phyloP scores from a whole-genome alignment of 164 flowering plant genomes.

The Magnolia officinalis region DNA sequence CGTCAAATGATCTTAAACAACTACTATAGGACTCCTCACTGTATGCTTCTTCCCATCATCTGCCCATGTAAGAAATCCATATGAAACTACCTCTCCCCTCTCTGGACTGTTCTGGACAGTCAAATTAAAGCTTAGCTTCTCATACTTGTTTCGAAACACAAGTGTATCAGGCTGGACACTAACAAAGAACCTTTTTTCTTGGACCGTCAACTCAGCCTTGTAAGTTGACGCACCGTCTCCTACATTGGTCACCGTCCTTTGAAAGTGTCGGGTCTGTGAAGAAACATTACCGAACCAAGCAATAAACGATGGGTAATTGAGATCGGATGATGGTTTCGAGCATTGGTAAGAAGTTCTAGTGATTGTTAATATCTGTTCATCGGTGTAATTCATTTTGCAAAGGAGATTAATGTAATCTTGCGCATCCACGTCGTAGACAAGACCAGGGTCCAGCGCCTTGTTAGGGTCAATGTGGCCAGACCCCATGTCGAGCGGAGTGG shows the following conservation, averaged over 20 bases:
- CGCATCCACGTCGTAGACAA: constrained; percentile 32
- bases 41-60: constrained; percentile 32
- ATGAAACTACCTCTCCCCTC: not conserved
- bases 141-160: constrained; percentile 29
- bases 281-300: constrained; percentile 15
- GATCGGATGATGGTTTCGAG: constrained; percentile 29
- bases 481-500: not conserved
- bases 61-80: constrained; percentile 41
- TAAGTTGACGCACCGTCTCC: constrained; percentile 39
- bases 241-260: constrained; percentile 46
- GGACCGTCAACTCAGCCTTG: constrained; percentile 24
- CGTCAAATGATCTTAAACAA: not conserved
- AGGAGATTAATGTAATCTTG: constrained; percentile 41
- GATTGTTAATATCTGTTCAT: constrained; percentile 34
- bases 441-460: constrained; percentile 34
- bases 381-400: constrained; percentile 41
- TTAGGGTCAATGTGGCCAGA: not conserved
- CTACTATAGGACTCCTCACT: constrained; percentile 56
- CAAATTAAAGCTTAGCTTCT: constrained; percentile 35
- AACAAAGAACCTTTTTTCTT: constrained; percentile 20
- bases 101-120: constrained; percentile 10
- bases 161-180: constrained; percentile 27
- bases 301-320: constrained; percentile 60
- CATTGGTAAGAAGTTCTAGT: constrained; percentile 23
- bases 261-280: constrained; percentile 9